Conservation (phyloP, 1,139 yeast species). For the Saccharomycopsis hybrid region DNA sequence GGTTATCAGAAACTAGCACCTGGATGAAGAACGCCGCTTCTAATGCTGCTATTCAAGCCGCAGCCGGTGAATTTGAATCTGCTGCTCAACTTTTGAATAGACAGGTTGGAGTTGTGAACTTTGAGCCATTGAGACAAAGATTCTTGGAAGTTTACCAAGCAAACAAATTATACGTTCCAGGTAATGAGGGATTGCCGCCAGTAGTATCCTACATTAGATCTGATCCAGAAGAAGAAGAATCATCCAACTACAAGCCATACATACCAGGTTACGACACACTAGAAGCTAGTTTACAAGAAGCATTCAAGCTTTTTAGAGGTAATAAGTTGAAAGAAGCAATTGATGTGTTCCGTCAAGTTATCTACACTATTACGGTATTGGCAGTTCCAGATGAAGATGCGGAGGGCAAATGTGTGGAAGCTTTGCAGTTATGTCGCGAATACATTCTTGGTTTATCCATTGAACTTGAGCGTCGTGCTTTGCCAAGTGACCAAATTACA, state of each 20-base stretch:
- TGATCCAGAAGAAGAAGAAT: slow-evolving; percentile 53
- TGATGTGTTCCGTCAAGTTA: slow-evolving; percentile 66
- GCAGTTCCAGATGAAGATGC: slow-evolving; percentile 71
- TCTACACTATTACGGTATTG: slow-evolving; percentile 67
- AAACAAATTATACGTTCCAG: slow-evolving; percentile 69
- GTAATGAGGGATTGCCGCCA: slow-evolving; percentile 67
- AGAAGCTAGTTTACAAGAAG: slow-evolving; percentile 59
- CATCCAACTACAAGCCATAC: slow-evolving; percentile 50
- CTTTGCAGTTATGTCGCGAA: slow-evolving; percentile 73
- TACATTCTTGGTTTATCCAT: slow-evolving; percentile 88
- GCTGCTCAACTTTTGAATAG: slow-evolving; percentile 89
- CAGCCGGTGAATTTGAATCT: slow-evolving; percentile 94
- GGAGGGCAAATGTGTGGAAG: slow-evolving; percentile 67
- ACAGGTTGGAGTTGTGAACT: slow-evolving; percentile 79
- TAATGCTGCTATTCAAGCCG: slow-evolving; percentile 80
- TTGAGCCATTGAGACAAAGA: slow-evolving; percentile 79
- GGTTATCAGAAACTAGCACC: slow-evolving; percentile 56
- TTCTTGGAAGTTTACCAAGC: slow-evolving; percentile 81
- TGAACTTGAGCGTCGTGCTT: slow-evolving; percentile 78
- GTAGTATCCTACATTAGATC: slow-evolving; percentile 62
- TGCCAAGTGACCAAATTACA: slow-evolving; percentile 64
- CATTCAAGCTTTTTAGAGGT: slow-evolving; percentile 75
- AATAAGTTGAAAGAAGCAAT: slow-evolving; percentile 82
- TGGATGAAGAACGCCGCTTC: slow-evolving; percentile 91
- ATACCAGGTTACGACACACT: slow-evolving; percentile 73